A percentile compares a stretch with the other conserved stretches of the same genome.
Conservation (phyloP, 495 filamentous ascomycete species). For the Tuber aestivum region DNA sequence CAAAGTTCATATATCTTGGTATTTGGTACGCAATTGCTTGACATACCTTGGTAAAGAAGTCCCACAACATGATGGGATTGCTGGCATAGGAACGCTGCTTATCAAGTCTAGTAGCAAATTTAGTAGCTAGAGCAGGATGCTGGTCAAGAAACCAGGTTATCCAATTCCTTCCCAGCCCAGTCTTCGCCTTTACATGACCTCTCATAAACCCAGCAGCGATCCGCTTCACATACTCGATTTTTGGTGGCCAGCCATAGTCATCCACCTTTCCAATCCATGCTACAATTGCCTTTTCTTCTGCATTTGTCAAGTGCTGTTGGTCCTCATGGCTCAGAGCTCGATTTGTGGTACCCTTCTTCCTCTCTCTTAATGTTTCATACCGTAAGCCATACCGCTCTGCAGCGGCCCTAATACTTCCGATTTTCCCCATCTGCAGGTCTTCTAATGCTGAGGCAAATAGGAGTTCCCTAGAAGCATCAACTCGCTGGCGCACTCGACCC, state of each 20-base stretch:
- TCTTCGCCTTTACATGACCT: neutral
- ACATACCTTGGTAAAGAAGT: neutral
- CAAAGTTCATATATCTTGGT: too few species aligned
- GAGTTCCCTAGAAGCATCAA: too few species aligned
- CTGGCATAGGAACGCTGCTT: neutral
- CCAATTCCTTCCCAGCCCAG: neutral
- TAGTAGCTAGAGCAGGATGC: neutral
- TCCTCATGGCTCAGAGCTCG: too few species aligned
- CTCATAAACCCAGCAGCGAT: neutral
- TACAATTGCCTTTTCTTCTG: neutral
- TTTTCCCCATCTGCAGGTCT: too few species aligned
- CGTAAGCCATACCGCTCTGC: too few species aligned
- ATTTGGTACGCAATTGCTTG: too few species aligned
- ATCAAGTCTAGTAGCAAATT: neutral
- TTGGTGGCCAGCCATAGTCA: constrained; percentile 8
- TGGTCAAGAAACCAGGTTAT: neutral
- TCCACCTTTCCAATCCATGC: neutral
- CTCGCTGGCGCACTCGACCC: too few species aligned
- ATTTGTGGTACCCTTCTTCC: too few species aligned
- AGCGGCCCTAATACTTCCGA: too few species aligned
- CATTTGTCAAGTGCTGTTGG: too few species aligned
- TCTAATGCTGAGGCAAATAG: too few species aligned
- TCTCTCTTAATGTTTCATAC: too few species aligned
- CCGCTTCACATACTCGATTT: neutral
- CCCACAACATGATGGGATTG: neutral